phyloP scores from a whole-genome alignment of 257 asterid species.

The Solanum clarkiae region DNA sequence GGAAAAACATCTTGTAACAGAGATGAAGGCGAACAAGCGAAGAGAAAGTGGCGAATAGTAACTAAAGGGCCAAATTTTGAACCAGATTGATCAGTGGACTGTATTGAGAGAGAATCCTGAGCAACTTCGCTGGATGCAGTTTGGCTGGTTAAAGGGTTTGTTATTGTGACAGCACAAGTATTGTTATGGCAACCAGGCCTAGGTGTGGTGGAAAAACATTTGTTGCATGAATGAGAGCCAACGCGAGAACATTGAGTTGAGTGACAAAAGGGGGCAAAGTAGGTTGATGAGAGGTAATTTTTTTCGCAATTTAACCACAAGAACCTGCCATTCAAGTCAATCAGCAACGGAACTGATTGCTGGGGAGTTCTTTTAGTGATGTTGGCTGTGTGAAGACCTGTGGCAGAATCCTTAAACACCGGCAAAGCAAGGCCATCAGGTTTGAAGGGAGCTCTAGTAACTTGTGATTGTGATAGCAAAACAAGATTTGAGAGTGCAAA shows the following conservation, averaged over 20 bases:
- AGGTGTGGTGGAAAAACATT: constrained; percentile 1
- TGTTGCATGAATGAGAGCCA: constrained; percentile 27
- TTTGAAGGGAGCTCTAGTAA: constrained; percentile 7
- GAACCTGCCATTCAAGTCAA: constrained; percentile 34
- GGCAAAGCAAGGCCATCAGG: constrained; percentile 20
- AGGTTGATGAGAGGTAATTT: constrained; percentile 28
- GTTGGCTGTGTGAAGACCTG: constrained; percentile 16
- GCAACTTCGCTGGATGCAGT: constrained; percentile 24
- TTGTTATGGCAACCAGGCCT: constrained; percentile 49
- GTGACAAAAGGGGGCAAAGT: constrained; percentile 36
- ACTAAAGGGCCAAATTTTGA: constrained; percentile 8
- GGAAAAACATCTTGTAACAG: constrained; percentile 29
- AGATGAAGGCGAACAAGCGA: constrained; percentile 34
- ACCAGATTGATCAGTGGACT: neutral
- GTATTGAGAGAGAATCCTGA: constrained; percentile 26
- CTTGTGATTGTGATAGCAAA: neutral
- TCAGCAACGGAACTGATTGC: constrained; percentile 13
- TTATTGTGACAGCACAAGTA: constrained; percentile 27
- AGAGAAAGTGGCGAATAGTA: constrained; percentile 14
- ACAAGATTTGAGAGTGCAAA: neutral
- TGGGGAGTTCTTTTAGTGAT: constrained; percentile 29
- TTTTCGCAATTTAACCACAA: constrained; percentile 26
- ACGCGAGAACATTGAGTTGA: constrained; percentile 28
- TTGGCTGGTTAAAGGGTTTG: constrained; percentile 27
- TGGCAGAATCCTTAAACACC: constrained; percentile 17